Conservation (phyloP, 305 asterid species). For the Andrographis paniculata region DNA sequence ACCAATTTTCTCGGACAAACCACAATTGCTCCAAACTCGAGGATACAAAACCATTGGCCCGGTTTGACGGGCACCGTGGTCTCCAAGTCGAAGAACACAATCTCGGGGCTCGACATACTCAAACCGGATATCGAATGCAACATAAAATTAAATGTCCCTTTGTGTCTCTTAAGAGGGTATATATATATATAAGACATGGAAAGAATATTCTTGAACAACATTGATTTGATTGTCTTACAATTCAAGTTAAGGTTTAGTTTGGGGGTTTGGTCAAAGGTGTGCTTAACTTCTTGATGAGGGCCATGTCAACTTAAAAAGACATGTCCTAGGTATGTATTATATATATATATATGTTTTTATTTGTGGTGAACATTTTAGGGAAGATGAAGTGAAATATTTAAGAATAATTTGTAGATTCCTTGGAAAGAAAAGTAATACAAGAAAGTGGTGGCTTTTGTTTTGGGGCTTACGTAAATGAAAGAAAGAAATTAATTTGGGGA, state of each 20-base stretch:
- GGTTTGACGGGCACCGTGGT: constrained; percentile 57
- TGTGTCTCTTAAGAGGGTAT: neutral
- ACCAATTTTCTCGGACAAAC: constrained; percentile 67
- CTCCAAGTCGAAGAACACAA: constrained; percentile 87
- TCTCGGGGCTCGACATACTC: constrained; percentile 22
- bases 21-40: constrained; percentile 81
- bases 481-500: no score
- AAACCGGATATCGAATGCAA: neutral
- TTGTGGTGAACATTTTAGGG: neutral
- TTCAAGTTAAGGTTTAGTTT: constrained; percentile 52
- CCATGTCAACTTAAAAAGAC: no score
- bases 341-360: no score
- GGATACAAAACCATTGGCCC: constrained; percentile 55
- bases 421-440: neutral
- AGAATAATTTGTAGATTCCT: neutral
- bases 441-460: neutral
- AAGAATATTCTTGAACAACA: constrained; percentile 42
- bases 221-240: constrained; percentile 65
- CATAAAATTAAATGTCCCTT: neutral
- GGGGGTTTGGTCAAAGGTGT: constrained; percentile 51
- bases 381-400: no score
- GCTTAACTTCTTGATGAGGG: constrained; percentile 47
- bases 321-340: no score
- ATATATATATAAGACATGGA: neutral
- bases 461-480: neutral